Evolutionary conservation across 306 rosid genomes (phyloP), one percentile per base, ranked within the genome.

Genomic region (Astragalus glycyphyllos): DNA sequence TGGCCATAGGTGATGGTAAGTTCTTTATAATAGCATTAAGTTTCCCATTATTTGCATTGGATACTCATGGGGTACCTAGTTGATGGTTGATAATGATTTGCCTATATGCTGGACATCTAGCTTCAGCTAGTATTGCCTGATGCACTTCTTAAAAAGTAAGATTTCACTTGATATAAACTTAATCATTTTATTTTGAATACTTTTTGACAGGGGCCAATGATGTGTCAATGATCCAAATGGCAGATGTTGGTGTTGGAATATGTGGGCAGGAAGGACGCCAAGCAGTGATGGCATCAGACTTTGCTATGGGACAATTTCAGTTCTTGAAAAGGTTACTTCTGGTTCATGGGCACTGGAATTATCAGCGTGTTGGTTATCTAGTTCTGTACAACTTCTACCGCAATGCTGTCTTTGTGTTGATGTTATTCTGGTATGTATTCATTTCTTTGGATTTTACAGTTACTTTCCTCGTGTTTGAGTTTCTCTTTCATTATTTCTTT

Each of bases 231-330:
- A 94, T 94, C 83, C 98, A 94, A 86, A 95, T 87, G 99, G 99
- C 99, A 58, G 99, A 95, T 87, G 99, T 95, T 74, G 99, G 99
- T 62, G 96, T 95, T 71, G 99, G 99, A 79, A 91, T 95, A 72
- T 89, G 99, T 20, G 99, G 99, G 69, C 97, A 89, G 86, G 99
- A 95, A 78, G 99, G 99, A 57, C 99, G 99, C 61, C 99, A 95
- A 74, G 99, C 99, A 20, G 99, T 95, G 77, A 95, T 95, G 99
- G 99, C 99, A 63, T 86, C 99, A 58, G 99, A 95, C 87, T 95
- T 95, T 80, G 99, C 99, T 40, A 95, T 95, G 99, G 99, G 99
- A 54, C 99, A 95, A 72, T 95, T 95, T 81, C 89, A 70, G 71
- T 95, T 91, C 77, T 56, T 95, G 77, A 90, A 87, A 80, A 86